Evolutionary conservation across 306 rosid species (phyloP), one percentile per base, ranked within the genome.

Genomic region (Gastrolobium villosum): DNA sequence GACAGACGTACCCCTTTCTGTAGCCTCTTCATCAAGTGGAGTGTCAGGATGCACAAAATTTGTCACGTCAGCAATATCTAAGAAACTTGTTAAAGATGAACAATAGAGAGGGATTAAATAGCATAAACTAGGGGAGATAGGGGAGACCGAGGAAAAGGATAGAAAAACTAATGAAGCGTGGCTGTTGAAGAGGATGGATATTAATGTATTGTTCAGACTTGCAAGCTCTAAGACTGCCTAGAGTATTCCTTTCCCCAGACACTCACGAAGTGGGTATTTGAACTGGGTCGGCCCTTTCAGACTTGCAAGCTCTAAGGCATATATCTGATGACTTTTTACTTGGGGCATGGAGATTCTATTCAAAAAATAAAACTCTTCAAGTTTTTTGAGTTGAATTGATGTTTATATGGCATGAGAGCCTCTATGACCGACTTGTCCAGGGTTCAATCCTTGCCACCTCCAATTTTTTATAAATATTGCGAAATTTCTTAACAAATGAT

Each of bases 1-100:
- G 63, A 90, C 94, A 43, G 99, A 95, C 77, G 99, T 95, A 45
- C 99, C 99, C 94, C 99, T 91, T 80, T 91, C 90, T 81, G 97
- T 3, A 81, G 99, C 99, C 90, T 95, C 99, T 0, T 95, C 93
- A 62, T 95, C 98, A 74, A 93, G 89, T 62, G 94, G 90, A 76
- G 96, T 87, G 71, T 90, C 93, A 73, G 92, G 84, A 81, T 87
- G 92, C 78, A 95, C 97, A 90, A 95, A 95, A 78, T 95, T 95
- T 65, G 98, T 95, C 55, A 95, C 99, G 82, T 93, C 99, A 60
- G 99, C 99, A 79, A 95, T 95, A 86, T 95, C 99, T 95, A 77
- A 35, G 82, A 72, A 79, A 71, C 45, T 43, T 7, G 53, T 92
- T 89, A 89, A 92, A 70, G 98, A 86, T 53, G 34, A 79, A 84